phyloP scores from a whole-genome alignment of 1,139 yeast species.

The Pichia cactophila region DNA sequence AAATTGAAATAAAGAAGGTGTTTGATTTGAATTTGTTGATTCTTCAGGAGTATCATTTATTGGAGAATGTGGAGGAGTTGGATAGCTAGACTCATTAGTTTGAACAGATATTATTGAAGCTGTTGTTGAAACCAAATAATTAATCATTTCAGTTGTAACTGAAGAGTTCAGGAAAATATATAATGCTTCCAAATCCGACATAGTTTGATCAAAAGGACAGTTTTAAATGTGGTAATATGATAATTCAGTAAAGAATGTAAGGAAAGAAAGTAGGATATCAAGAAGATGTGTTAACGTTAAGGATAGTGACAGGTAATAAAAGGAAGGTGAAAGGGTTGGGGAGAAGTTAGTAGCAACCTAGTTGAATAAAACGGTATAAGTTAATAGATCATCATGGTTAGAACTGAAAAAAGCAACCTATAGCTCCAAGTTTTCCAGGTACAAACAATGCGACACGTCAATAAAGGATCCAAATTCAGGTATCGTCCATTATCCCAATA shows the following conservation, averaged over 20 bases:
- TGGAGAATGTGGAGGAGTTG: constrained; percentile 43
- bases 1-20: constrained; percentile 48
- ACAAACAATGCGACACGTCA: background rate
- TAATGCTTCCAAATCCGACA: constrained; percentile 59
- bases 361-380: background rate
- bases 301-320: background rate
- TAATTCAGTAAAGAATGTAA: background rate
- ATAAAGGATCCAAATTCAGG: background rate
- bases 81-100: constrained; percentile 21
- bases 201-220: constrained; percentile 10
- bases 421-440: background rate
- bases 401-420: background rate
- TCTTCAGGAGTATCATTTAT: background rate
- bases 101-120: constrained; percentile 53
- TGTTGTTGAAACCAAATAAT: constrained; percentile 73
- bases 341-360: background rate
- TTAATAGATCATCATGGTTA: background rate
- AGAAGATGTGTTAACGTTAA: background rate
- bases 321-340: background rate
- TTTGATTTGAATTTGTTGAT: constrained; percentile 5
- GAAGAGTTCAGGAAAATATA: constrained; percentile 69
- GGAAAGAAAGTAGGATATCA: background rate
- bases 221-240: background rate
- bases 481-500: background rate
- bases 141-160: constrained; percentile 72